phyloP scores from a whole-genome alignment of 2,329 filamentous ascomycete genomes.

The Verticillium nonalfalfae region DNA sequence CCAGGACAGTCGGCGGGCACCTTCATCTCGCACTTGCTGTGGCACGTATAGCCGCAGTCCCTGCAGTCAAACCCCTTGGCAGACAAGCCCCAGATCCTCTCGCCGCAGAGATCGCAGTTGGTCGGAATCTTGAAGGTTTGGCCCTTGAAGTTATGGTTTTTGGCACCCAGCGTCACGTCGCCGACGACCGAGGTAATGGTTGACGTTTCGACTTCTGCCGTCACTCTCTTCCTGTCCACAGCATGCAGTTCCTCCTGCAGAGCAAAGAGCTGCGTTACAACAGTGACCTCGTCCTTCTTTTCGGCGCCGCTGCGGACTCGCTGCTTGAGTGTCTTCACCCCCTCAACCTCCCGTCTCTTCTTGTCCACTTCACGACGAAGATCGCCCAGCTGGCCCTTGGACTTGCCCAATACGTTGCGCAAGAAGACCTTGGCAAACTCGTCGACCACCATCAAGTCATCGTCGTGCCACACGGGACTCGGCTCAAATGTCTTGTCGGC shows the following conservation, averaged over 20 bases:
- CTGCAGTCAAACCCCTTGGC: slow-evolving; percentile 95
- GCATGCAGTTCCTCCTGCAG: slow-evolving; percentile 82
- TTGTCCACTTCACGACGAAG: slow-evolving; percentile 78
- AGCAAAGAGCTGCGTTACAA: slow-evolving; percentile 76
- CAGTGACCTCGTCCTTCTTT: slow-evolving; percentile 80
- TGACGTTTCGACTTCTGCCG: slow-evolving; percentile 85
- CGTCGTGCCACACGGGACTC: slow-evolving; percentile 95
- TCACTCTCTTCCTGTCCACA: slow-evolving; percentile 75
- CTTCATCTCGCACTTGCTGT: slow-evolving; percentile 99
- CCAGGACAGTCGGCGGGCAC: slow-evolving; percentile 93
- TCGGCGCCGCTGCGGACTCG: slow-evolving; percentile 77
- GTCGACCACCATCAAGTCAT: slow-evolving; percentile 78
- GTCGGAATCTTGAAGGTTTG: slow-evolving; percentile 99
- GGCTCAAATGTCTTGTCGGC: slow-evolving; percentile 82
- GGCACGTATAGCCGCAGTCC: slow-evolving; percentile 96
- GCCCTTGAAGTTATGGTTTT: slow-evolving; percentile 97
- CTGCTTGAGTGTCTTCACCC: slow-evolving; percentile 65
- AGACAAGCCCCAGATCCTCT: slow-evolving; percentile 93
- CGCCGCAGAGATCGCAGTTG: slow-evolving; percentile 94
- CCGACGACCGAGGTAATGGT: slow-evolving; percentile 90
- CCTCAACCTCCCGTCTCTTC: slow-evolving; percentile 80
- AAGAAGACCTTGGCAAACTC: slow-evolving; percentile 84
- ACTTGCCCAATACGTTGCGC: slow-evolving; percentile 86
- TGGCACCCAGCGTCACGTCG: slow-evolving; percentile 85
- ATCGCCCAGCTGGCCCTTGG: slow-evolving; percentile 76